These are phyloP conservation scores for Collybia sordida DNA, from an alignment of 768 basidiomycete species.

Conservation along the genomic window DNA sequence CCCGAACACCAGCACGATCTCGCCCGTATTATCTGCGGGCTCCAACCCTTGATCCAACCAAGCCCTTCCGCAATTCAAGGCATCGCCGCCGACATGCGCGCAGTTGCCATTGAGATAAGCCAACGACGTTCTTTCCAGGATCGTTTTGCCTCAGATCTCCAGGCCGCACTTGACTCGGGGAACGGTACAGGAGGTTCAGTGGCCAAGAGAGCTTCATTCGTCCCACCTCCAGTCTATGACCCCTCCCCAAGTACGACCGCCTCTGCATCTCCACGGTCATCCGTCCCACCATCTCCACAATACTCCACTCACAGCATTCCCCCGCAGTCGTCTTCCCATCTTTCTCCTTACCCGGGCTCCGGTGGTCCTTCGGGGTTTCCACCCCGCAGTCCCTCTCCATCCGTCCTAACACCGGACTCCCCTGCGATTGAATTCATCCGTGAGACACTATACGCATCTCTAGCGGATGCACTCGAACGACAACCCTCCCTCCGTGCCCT, in stretches of 20 bases:
- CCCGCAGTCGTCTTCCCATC: slow-evolving; percentile 23
- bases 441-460: slow-evolving; percentile 82
- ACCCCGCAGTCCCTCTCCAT: slow-evolving; percentile 32
- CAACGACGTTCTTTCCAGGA: slow-evolving; percentile 84
- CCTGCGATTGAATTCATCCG: slow-evolving; percentile 78
- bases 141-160: slow-evolving; percentile 70
- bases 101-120: slow-evolving; percentile 85
- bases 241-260: slow-evolving; percentile 24
- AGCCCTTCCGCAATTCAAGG: slow-evolving; percentile 44
- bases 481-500: slow-evolving; percentile 53
- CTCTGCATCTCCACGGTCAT: slow-evolving; percentile 17
- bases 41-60: slow-evolving; percentile 46
- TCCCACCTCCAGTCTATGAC: slow-evolving; percentile 70
- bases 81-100: slow-evolving; percentile 78
- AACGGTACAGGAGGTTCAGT: slow-evolving; percentile 23
- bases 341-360: slow-evolving; percentile 20
- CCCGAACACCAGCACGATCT: slow-evolving; percentile 80
- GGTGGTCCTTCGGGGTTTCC: slow-evolving; percentile 15
- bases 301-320: slow-evolving; percentile 18
- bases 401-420: slow-evolving; percentile 47
- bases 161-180: slow-evolving; percentile 77
- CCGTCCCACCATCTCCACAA: slow-evolving; percentile 13
- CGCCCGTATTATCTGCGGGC: slow-evolving; percentile 74
- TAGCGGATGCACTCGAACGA: slow-evolving; percentile 66
- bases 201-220: slow-evolving; percentile 57